Evolutionary conservation across 495 filamentous ascomycete species (phyloP).

Genomic region (Margaritispora aquatica): DNA sequence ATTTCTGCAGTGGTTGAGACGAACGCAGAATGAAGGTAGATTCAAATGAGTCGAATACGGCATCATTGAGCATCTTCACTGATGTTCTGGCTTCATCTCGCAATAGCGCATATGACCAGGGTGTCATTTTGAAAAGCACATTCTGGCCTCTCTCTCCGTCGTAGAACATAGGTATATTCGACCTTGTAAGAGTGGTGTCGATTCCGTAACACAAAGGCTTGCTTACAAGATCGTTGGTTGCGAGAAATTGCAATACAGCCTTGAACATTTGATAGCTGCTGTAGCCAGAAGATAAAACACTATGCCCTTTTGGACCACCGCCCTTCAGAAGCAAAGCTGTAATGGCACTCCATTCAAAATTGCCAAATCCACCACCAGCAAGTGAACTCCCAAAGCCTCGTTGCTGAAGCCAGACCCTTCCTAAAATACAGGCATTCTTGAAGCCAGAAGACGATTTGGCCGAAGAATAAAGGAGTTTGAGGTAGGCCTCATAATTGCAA

Average conservation of each 20-base stretch:
- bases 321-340: slow-evolving; percentile 76
- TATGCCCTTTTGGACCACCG: slow-evolving; percentile 60
- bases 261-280: slow-evolving; percentile 95
- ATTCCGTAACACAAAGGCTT: slow-evolving; percentile 51
- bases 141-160: slow-evolving; percentile 72
- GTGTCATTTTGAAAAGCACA: slow-evolving; percentile 83
- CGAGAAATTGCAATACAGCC: slow-evolving; percentile 76
- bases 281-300: slow-evolving; percentile 68
- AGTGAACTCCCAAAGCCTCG: slow-evolving; percentile 67
- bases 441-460: slow-evolving; percentile 63
- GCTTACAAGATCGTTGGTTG: slow-evolving; percentile 57
- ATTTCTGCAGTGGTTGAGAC: slow-evolving; percentile 60
- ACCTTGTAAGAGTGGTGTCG: slow-evolving; percentile 29
- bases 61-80: slow-evolving; percentile 65
- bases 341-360: slow-evolving; percentile 81
- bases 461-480: slow-evolving; percentile 62
- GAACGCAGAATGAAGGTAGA: slow-evolving; percentile 71
- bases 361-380: slow-evolving; percentile 78
- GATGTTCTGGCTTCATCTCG: slow-evolving; percentile 67
- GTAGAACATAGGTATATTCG: slow-evolving; percentile 43
- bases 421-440: slow-evolving; percentile 77
- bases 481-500: slow-evolving; percentile 60
- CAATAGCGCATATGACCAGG: slow-evolving; percentile 69
- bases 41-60: slow-evolving; percentile 72
- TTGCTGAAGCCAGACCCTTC: slow-evolving; percentile 83